Conservation (phyloP, 768 basidiomycete species). For the Lepiota brunneoincarnata region DNA sequence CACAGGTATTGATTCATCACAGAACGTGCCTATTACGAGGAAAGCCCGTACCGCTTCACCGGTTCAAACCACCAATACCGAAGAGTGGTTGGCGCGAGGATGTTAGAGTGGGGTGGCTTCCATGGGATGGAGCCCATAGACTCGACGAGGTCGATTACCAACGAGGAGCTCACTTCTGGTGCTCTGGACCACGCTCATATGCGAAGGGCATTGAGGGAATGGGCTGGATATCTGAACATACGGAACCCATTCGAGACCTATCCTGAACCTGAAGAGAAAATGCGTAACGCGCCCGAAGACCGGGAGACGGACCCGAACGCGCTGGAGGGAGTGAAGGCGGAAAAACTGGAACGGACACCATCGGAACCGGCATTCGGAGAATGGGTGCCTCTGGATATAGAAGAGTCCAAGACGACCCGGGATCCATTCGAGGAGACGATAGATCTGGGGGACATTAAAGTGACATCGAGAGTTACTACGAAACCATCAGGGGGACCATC, state of each 20-base stretch:
- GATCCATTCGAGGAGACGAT: not conserved
- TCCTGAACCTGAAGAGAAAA: conserved; percentile 9
- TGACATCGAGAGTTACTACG: not conserved
- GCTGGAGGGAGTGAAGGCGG: not conserved
- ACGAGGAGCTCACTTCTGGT: conserved; percentile 21
- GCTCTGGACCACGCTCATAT: conserved; percentile 27
- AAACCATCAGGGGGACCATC: not conserved
- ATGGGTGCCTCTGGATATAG: not conserved
- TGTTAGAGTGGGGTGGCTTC: conserved; percentile 39
- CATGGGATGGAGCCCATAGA: conserved; percentile 27
- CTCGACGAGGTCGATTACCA: conserved; percentile 16
- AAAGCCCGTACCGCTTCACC: conserved; percentile 1
- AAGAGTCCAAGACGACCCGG: not conserved
- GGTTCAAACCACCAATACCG: conserved; percentile 8
- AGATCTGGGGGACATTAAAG: conserved; percentile 1
- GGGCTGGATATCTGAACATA: conserved; percentile 15
- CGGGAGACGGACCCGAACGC: not conserved
- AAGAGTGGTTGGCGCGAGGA: conserved; percentile 15
- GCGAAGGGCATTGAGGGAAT: conserved; percentile 25
- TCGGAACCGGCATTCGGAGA: not conserved
- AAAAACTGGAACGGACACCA: not conserved
- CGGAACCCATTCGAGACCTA: conserved; percentile 26
- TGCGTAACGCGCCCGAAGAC: not conserved
- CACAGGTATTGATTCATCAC: not conserved
- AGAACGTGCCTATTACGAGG: conserved; percentile 1